These are phyloP conservation scores for Cercophora newfieldiana DNA, from an alignment of 495 filamentous ascomycete genomes.

Conservation along the genomic window DNA sequence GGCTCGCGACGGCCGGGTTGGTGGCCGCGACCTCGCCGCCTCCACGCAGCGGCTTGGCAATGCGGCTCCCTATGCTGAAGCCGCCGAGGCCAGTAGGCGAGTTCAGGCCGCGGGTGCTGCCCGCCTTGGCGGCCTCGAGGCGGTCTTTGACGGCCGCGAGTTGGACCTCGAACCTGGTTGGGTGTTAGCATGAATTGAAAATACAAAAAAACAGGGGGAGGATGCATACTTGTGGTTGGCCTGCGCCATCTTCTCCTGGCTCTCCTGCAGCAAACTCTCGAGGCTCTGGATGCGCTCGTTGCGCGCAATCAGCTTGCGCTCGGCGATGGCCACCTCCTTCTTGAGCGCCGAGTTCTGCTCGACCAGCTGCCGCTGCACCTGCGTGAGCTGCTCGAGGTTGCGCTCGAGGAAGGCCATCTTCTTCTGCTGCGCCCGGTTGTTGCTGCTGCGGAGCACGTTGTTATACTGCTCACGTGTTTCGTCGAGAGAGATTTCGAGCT, in stretches of 20 bases:
- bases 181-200: background rate
- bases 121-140: constrained; percentile 90
- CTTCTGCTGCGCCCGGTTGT: constrained; percentile 98
- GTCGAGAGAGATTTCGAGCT: constrained; percentile 94
- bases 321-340: constrained; percentile 98
- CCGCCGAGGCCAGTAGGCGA: constrained; percentile 60
- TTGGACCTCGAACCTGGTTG: constrained; percentile 85
- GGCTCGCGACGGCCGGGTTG: constrained; percentile 53
- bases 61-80: constrained; percentile 83
- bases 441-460: constrained; percentile 90
- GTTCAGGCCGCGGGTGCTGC: constrained; percentile 77
- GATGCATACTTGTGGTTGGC: constrained; percentile 86
- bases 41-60: constrained; percentile 94
- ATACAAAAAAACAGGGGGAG: constrained; percentile 6
- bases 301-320: constrained; percentile 91
- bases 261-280: constrained; percentile 89
- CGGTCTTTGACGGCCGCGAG: constrained; percentile 96
- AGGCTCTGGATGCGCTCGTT: constrained; percentile 95
- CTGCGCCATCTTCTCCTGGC: constrained; percentile 93
- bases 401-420: constrained; percentile 99
- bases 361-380: constrained; percentile 94
- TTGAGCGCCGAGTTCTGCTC: constrained; percentile 95
- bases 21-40: constrained; percentile 70
- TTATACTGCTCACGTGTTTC: constrained; percentile 98
- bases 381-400: constrained; percentile 95